phyloP scores from a whole-genome alignment of 371 early-diverging fungal species.

The Mortierella sp. region DNA sequence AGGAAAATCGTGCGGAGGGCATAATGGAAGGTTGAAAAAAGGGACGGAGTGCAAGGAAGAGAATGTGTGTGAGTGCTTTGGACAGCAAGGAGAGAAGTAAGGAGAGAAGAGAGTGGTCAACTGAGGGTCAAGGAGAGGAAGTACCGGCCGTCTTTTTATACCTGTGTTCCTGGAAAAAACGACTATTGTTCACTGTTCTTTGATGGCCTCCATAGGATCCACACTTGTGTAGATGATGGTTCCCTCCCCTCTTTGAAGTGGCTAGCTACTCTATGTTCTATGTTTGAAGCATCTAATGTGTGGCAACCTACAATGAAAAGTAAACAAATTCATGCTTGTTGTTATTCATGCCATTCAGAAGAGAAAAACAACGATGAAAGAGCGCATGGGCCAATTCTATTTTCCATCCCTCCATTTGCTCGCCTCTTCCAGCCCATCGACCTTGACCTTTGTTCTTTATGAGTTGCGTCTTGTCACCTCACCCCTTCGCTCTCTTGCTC shows the following conservation, averaged over 20 bases:
- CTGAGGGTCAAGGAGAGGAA: not conserved
- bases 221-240: not conserved
- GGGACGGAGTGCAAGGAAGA: too few relatives aligned
- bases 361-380: not conserved
- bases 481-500: too few relatives aligned
- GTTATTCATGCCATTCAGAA: too few relatives aligned
- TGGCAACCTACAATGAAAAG: not conserved
- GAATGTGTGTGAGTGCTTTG: not conserved
- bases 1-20: not conserved
- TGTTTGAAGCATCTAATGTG: not conserved
- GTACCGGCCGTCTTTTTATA: not conserved
- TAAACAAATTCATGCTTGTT: too few relatives aligned
- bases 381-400: too few relatives aligned
- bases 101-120: not conserved
- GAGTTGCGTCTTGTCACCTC: too few relatives aligned
- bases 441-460: too few relatives aligned
- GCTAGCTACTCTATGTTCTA: not conserved
- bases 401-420: too few relatives aligned
- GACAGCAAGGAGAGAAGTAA: not conserved
- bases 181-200: not conserved
- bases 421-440: too few relatives aligned
- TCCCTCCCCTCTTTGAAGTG: not conserved
- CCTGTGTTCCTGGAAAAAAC: not conserved
- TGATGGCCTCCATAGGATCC: not conserved
- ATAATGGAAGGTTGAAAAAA: not conserved